A percentile compares a stretch with the other conserved stretches of the same genome.
phyloP scores from a whole-genome alignment of 2,329 filamentous ascomycete genomes.

The Botrytis medusae region DNA sequence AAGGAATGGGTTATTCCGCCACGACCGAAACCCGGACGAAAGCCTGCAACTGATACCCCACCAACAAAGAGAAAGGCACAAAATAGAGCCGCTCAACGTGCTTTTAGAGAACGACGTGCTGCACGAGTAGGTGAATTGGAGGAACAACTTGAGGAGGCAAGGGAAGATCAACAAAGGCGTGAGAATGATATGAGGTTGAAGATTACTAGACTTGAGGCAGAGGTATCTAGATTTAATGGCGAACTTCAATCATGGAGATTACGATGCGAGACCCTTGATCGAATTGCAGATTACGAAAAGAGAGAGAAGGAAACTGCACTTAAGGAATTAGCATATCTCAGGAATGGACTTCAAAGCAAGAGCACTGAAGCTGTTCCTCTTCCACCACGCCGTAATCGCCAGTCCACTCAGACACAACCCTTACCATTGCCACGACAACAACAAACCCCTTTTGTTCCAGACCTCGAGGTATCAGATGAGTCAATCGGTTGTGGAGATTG shows the following conservation, averaged over 20 bases:
- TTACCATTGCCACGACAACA: conserved; percentile 28
- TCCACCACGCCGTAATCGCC: conserved; percentile 39
- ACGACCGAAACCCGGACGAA: conserved; percentile 84
- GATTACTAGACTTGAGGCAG: conserved; percentile 59
- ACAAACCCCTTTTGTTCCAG: conserved; percentile 30
- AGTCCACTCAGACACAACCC: conserved; percentile 22
- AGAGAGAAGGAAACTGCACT: conserved; percentile 46
- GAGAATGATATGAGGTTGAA: conserved; percentile 57
- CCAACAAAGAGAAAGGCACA: conserved; percentile 92
- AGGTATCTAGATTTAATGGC: conserved; percentile 61
- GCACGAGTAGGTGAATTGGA: conserved; percentile 78
- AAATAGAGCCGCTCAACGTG: conserved; percentile 87
- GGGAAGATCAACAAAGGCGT: conserved; percentile 55
- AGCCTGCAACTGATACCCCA: conserved; percentile 89
- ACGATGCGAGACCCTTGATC: conserved; percentile 39
- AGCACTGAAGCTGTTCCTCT: conserved; percentile 45
- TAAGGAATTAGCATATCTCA: conserved; percentile 43
- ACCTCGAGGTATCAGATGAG: conserved; percentile 18
- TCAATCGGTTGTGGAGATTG: conserved; percentile 56
- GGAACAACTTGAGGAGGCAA: conserved; percentile 63
- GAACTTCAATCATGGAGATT: conserved; percentile 40
- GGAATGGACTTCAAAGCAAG: conserved; percentile 37
- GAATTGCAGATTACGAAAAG: conserved; percentile 41
- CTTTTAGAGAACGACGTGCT: conserved; percentile 83
- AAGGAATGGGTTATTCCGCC: conserved; percentile 87